phyloP scores from a whole-genome alignment of 1,284 basidiomycete species.

The Marasmius fiardii region DNA sequence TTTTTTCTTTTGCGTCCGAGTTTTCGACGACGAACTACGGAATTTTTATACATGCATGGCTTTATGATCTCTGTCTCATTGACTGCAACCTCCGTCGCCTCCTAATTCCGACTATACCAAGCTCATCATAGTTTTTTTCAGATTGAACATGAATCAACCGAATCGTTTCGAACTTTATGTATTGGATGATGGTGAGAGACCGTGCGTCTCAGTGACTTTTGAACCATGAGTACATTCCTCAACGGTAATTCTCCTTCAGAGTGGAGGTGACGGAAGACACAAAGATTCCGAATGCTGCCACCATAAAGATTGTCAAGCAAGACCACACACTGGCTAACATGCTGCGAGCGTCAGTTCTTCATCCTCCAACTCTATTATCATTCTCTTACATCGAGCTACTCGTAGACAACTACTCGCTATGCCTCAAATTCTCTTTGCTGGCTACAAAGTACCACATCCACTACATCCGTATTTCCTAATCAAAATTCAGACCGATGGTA shows the following conservation, averaged over 20 bases:
- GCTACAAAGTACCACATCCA: constrained; percentile 97
- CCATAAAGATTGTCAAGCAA: constrained; percentile 91
- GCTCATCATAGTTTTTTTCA: not conserved
- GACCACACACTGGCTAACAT: constrained; percentile 98
- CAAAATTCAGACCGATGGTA: constrained; percentile 95
- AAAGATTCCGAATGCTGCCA: constrained; percentile 96
- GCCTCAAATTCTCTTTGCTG: constrained; percentile 89
- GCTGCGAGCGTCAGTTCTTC: constrained; percentile 78
- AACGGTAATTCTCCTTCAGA: constrained; percentile 36
- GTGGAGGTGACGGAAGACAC: constrained; percentile 94
- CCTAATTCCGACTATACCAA: constrained; percentile 10
- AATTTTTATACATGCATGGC: constrained; percentile 20
- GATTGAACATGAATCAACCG: constrained; percentile 49
- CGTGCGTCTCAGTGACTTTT: constrained; percentile 49
- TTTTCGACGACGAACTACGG: constrained; percentile 16
- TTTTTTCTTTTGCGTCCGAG: constrained; percentile 15
- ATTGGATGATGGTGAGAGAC: constrained; percentile 88
- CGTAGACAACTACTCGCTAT: constrained; percentile 82
- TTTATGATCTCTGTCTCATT: constrained; percentile 21
- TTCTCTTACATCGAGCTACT: constrained; percentile 5
- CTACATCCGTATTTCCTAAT: constrained; percentile 91
- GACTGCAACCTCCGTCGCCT: no score
- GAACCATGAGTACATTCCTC: not conserved
- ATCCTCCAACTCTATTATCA: not conserved
- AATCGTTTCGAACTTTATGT: constrained; percentile 91